Percentiles rank a stretch among this genome's conserved stretches.
Conservation (phyloP, 2,329 filamentous ascomycete species). For the Ceratocystis lukuohia region DNA sequence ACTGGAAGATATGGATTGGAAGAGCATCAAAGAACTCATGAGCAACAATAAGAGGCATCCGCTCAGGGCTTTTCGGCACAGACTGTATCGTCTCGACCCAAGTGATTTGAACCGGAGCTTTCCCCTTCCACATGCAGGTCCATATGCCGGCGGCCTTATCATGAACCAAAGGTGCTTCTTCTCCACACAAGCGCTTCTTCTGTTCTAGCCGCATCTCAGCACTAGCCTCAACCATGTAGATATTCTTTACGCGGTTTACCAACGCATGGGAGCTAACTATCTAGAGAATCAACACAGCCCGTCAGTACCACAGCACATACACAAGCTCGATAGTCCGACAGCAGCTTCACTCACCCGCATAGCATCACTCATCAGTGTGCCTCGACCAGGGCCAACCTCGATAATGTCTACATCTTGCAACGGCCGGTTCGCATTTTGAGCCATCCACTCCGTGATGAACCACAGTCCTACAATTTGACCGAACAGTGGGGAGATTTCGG, state of each 20-base stretch:
- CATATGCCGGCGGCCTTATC: constrained; percentile 7
- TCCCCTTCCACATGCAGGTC: background rate
- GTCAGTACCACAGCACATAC: background rate
- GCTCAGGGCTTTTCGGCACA: constrained; percentile 51
- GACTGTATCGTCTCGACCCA: constrained; percentile 85
- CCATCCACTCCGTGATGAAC: constrained; percentile 94
- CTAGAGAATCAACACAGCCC: constrained; percentile 31
- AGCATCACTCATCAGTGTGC: constrained; percentile 95
- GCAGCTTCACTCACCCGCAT: constrained; percentile 49
- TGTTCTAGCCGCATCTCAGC: constrained; percentile 62
- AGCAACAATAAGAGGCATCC: constrained; percentile 79
- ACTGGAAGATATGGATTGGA: constrained; percentile 89
- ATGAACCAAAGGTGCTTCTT: constrained; percentile 46
- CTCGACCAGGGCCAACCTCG: constrained; percentile 85
- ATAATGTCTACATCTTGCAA: constrained; percentile 67
- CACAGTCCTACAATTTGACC: constrained; percentile 89
- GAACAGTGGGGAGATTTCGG: constrained; percentile 94
- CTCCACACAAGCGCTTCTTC: constrained; percentile 67
- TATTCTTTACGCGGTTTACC: constrained; percentile 65
- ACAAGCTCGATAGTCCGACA: background rate
- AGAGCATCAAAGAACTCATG: constrained; percentile 98
- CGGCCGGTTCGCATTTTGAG: constrained; percentile 49
- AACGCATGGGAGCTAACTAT: constrained; percentile 72
- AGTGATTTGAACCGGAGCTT: constrained; percentile 54
- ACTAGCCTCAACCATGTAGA: constrained; percentile 94